phyloP scores from a whole-genome alignment of 257 asterid genomes.

The Solanum etuberosum region DNA sequence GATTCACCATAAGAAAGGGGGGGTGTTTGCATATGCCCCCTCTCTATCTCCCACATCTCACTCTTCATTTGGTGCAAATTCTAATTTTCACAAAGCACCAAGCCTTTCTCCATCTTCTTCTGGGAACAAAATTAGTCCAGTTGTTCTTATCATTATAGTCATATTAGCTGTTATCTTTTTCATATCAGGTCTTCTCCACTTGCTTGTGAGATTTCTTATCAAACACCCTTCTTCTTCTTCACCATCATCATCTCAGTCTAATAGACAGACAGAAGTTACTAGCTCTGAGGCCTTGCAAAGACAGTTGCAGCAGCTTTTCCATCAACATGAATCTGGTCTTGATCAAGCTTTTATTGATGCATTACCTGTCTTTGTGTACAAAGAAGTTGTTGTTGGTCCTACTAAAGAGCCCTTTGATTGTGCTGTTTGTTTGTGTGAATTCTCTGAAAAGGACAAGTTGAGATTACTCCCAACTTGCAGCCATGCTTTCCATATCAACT shows the following conservation, averaged over 20 bases:
- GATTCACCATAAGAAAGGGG: constrained; percentile 30
- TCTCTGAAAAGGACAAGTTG: constrained; percentile 22
- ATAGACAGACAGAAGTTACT: constrained; percentile 12
- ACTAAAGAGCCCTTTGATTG: constrained; percentile 39
- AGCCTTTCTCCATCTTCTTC: constrained; percentile 16
- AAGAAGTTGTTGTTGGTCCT: constrained; percentile 27
- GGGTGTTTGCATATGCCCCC: constrained; percentile 23
- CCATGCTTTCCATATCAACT: constrained; percentile 40
- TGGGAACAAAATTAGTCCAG: constrained; percentile 20
- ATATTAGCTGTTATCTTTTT: constrained; percentile 27
- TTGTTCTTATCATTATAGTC: constrained; percentile 22
- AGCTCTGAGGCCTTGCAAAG: constrained; percentile 32
- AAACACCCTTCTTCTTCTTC: constrained; percentile 10
- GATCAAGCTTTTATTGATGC: constrained; percentile 47
- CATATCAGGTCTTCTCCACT: constrained; percentile 26
- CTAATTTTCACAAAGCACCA: constrained; percentile 24
- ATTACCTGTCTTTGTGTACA: constrained; percentile 33
- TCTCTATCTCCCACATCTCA: constrained; percentile 12
- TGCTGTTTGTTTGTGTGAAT: constrained; percentile 45
- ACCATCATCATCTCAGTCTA: constrained; percentile 7
- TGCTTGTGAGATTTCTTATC: constrained; percentile 26
- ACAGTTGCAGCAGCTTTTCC: constrained; percentile 45
- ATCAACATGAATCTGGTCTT: constrained; percentile 38
- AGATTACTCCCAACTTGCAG: constrained; percentile 39
- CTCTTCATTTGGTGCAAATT: constrained; percentile 13